Evolutionary conservation across 805 yeast genomes (phyloP).

Genomic region (Ogataea degrootiae): DNA sequence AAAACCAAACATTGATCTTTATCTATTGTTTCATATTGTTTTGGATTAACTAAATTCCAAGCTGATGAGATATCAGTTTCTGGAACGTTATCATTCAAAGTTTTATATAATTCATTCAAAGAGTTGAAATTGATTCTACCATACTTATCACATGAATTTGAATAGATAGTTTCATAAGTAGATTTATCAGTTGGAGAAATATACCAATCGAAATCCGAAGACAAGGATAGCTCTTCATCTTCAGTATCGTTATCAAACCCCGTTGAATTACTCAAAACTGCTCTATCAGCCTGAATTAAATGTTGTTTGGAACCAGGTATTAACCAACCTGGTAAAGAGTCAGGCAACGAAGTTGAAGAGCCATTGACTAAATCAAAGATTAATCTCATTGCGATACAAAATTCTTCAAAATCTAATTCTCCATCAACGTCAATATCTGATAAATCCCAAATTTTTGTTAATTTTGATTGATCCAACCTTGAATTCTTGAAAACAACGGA

Average conservation of each 20-base stretch:
- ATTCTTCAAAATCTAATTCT: conserved; percentile 90
- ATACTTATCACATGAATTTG: conserved; percentile 65
- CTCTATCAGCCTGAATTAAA: conserved; percentile 76
- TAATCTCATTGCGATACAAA: conserved; percentile 94
- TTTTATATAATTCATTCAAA: conserved; percentile 60
- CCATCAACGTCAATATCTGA: conserved; percentile 94
- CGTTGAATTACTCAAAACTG: conserved; percentile 36
- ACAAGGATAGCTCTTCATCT: conserved; percentile 57
- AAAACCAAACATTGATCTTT: conserved; percentile 89
- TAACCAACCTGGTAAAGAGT: conserved; percentile 82
- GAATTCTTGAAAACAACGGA: conserved; percentile 86
- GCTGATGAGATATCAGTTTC: conserved; percentile 81
- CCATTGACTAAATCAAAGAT: conserved; percentile 90
- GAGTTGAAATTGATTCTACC: conserved; percentile 79
- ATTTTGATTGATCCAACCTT: conserved; percentile 68
- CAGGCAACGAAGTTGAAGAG: conserved; percentile 63
- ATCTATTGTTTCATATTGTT: conserved; percentile 80
- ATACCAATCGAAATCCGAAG: conserved; percentile 90
- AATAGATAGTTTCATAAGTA: conserved; percentile 74
- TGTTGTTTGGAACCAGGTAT: conserved; percentile 87
- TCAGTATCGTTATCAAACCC: conserved; percentile 39
- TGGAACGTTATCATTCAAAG: conserved; percentile 64
- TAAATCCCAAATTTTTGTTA: conserved; percentile 84
- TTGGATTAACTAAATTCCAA: conserved; percentile 94
- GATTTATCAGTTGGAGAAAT: conserved; percentile 83